Percentiles rank a stretch among this genome's conserved stretches.
These are phyloP conservation scores for Dictyophora rubrovolvata DNA, from an alignment of 768 basidiomycete species.

Conservation along the genomic window DNA sequence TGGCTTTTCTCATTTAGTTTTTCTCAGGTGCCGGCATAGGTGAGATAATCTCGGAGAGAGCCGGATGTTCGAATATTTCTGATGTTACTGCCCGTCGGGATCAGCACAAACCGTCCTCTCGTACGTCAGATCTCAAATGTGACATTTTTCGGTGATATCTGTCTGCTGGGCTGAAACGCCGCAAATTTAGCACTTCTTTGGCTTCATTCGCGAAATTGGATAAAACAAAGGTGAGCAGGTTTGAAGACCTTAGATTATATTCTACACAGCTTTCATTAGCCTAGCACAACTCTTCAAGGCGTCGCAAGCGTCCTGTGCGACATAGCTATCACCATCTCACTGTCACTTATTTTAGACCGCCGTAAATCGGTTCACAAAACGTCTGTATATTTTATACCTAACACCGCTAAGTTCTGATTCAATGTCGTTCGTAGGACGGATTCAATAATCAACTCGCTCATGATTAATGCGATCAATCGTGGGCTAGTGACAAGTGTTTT, in stretches of 20 bases:
- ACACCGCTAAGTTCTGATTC: neutral
- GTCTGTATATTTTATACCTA: neutral
- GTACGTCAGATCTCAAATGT: neutral
- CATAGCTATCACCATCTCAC: neutral
- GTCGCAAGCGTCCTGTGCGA: neutral
- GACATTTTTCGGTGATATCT: neutral
- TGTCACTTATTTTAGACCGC: neutral
- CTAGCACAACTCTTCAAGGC: neutral
- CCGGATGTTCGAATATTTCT: neutral
- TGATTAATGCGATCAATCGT: slow-evolving; percentile 1
- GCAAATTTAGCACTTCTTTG: neutral
- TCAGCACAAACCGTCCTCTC: neutral
- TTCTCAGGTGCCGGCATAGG: neutral
- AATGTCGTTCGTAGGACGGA: neutral
- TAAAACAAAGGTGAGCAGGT: neutral
- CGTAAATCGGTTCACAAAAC: neutral
- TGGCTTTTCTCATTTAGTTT: neutral
- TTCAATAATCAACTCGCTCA: neutral
- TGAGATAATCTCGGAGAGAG: neutral
- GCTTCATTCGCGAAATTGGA: neutral
- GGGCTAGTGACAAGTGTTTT: neutral
- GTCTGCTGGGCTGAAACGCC: no score
- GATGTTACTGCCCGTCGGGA: neutral
- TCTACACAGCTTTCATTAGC: neutral
- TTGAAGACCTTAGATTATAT: neutral